These are phyloP conservation scores for Podaxis rugospora DNA, from an alignment of 768 basidiomycete genomes.

Conservation along the genomic window DNA sequence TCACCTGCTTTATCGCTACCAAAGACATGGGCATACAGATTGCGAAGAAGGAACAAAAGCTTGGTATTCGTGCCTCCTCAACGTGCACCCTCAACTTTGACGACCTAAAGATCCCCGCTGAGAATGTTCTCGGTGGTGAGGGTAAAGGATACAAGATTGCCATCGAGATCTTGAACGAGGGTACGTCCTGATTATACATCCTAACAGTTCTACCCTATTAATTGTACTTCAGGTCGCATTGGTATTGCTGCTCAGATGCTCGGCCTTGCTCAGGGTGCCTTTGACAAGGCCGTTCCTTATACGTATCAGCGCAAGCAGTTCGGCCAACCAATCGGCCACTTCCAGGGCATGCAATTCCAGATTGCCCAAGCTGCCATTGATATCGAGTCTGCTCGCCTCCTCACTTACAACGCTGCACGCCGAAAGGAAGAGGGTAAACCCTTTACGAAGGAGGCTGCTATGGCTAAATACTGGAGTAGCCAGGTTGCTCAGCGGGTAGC, in stretches of 20 bases:
- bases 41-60: conserved; percentile 98
- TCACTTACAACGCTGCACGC: conserved; percentile 96
- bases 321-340: conserved; percentile 87
- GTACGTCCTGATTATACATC: conserved; percentile 21
- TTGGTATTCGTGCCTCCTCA: conserved; percentile 93
- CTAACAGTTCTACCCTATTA: background rate
- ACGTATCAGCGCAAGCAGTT: conserved; percentile 94
- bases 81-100: conserved; percentile 95
- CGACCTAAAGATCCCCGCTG: conserved; percentile 76
- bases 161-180: conserved; percentile 11
- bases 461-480: conserved; percentile 95
- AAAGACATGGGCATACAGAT: conserved; percentile 97
- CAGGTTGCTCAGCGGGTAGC: conserved; percentile 85
- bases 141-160: conserved; percentile 83
- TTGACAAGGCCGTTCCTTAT: conserved; percentile 92
- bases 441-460: conserved; percentile 94
- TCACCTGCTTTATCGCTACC: conserved; percentile 94
- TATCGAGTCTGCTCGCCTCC: conserved; percentile 82
- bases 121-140: conserved; percentile 88
- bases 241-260: conserved; percentile 99
- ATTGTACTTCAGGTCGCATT: conserved; percentile 60
- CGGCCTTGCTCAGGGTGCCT: conserved; percentile 95
- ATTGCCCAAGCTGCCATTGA: conserved; percentile 87
- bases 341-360: conserved; percentile 96
- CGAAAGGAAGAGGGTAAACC: conserved; percentile 84